Evolutionary conservation across 805 yeast genomes (phyloP).

Genomic region (Sungouiozyma intestinalis): DNA sequence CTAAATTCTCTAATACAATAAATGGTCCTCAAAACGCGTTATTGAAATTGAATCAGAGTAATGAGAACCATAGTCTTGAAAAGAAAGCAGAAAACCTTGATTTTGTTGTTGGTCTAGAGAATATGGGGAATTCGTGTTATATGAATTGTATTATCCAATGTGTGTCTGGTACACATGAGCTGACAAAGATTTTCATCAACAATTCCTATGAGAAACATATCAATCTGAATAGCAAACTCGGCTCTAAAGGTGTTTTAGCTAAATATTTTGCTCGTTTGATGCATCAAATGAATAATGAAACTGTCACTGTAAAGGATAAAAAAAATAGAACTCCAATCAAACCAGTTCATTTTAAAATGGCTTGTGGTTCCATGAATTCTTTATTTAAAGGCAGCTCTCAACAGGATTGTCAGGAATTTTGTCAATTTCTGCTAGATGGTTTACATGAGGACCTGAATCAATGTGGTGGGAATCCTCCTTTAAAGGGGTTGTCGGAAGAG

Average conservation of each 20-base stretch:
- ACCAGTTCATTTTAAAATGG: conserved; percentile 59
- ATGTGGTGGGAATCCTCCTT: conserved; percentile 43
- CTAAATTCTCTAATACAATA: not conserved
- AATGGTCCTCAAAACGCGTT: not conserved
- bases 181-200: conserved; percentile 52
- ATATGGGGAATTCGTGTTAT: conserved; percentile 87
- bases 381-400: conserved; percentile 76
- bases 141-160: conserved; percentile 88
- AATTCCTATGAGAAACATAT: conserved; percentile 60
- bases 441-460: conserved; percentile 84
- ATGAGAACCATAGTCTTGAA: not conserved
- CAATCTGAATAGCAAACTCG: conserved; percentile 61
- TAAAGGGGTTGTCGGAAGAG: conserved; percentile 51
- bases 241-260: conserved; percentile 74
- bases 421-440: conserved; percentile 80
- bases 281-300: conserved; percentile 40
- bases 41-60: not conserved
- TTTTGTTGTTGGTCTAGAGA: conserved; percentile 63
- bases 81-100: conserved; percentile 16
- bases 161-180: conserved; percentile 58
- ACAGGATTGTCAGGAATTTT: conserved; percentile 90
- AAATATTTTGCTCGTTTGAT: conserved; percentile 58
- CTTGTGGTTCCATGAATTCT: conserved; percentile 60
- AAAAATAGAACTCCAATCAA: conserved; percentile 28
- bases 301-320: conserved; percentile 9